Conservation (phyloP, 768 basidiomycete species). For the Calocera cornea region DNA sequence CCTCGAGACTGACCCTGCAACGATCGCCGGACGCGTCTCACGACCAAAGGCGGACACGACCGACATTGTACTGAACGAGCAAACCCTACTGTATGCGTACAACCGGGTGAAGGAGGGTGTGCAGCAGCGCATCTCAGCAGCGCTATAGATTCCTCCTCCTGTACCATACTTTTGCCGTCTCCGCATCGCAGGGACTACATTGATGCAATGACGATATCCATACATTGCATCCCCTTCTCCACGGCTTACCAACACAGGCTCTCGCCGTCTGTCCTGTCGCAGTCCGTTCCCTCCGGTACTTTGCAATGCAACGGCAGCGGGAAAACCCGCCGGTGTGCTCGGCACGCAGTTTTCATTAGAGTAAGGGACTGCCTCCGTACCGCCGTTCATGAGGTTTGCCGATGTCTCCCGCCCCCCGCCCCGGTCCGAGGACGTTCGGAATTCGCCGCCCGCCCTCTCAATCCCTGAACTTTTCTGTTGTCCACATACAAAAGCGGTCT, state of each 20-base stretch:
- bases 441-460: not conserved
- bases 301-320: not conserved
- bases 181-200: not conserved
- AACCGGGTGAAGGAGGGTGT: conserved; percentile 77
- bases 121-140: conserved; percentile 48
- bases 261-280: no score
- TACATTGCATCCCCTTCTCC: not conserved
- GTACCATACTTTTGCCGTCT: not conserved
- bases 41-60: conserved; percentile 83
- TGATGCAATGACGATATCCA: not conserved
- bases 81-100: conserved; percentile 87
- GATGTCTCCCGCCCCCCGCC: not conserved
- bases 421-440: not conserved
- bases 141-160: not conserved
- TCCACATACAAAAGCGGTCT: not conserved
- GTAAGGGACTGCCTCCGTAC: not conserved
- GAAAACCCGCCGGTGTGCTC: not conserved
- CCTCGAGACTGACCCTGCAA: conserved; percentile 86
- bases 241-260: not conserved
- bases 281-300: not conserved
- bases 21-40: conserved; percentile 91
- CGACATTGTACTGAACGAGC: conserved; percentile 97
- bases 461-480: not conserved
- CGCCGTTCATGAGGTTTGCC: not conserved
- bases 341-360: no score